These are phyloP conservation scores for Anthoceros angustus DNA, from an alignment of 225 moss, liverwort and hornwort species.

Conservation along the genomic window DNA sequence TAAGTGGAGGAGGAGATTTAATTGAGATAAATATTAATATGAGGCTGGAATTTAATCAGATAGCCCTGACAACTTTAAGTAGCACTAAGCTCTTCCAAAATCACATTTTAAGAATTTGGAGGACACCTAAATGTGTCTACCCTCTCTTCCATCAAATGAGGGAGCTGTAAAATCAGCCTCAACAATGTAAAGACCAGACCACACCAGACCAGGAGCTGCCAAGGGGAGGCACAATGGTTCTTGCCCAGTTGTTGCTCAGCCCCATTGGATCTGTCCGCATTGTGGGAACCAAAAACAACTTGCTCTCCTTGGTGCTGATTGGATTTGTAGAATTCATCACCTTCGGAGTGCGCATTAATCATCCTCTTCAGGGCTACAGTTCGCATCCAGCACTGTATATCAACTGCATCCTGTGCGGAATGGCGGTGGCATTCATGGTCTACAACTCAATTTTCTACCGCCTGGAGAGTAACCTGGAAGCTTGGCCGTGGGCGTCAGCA, in stretches of 20 bases:
- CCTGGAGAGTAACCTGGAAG: constrained; percentile 2
- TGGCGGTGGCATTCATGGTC: background rate
- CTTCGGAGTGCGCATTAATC: background rate
- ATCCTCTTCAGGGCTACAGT: background rate
- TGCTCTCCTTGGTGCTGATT: background rate
- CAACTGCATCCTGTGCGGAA: background rate
- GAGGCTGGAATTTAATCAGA: too few species aligned
- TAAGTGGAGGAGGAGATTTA: too few species aligned
- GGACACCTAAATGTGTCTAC: too few species aligned
- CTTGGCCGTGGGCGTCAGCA: background rate
- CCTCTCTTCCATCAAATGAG: too few species aligned
- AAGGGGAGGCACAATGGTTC: background rate
- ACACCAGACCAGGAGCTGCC: background rate
- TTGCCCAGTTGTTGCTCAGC: background rate
- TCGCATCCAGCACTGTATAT: background rate
- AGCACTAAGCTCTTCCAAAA: too few species aligned
- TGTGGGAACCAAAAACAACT: background rate
- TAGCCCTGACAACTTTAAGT: too few species aligned
- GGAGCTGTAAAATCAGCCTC: background rate
- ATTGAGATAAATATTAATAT: too few species aligned
- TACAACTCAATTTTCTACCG: constrained; percentile 1
- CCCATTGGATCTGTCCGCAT: background rate
- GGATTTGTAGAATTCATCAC: background rate
- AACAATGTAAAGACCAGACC: background rate
- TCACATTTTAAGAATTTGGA: too few species aligned